These are phyloP conservation scores for Morella rubra DNA, from an alignment of 306 rosid species.

Conservation along the genomic window DNA sequence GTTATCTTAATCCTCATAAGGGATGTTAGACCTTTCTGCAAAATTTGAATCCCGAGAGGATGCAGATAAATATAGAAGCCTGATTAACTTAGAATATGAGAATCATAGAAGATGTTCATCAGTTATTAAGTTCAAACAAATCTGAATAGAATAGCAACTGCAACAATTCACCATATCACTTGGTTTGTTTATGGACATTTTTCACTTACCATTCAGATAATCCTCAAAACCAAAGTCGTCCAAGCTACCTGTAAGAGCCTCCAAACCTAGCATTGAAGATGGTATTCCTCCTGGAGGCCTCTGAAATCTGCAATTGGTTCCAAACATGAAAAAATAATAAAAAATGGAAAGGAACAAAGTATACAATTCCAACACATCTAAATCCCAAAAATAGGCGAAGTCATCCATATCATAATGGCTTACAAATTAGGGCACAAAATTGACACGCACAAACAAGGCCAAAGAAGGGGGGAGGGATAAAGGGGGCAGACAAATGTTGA, in stretches of 20 bases:
- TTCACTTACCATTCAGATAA: conserved; percentile 67
- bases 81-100: neutral
- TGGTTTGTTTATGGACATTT: conserved; percentile 1
- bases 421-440: neutral
- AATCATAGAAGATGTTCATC: neutral
- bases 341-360: neutral
- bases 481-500: neutral
- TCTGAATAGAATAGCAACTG: neutral
- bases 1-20: neutral
- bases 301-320: conserved; percentile 55
- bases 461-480: neutral
- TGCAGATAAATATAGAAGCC: conserved; percentile 1
- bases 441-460: neutral
- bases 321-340: neutral
- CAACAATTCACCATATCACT: neutral
- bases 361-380: neutral
- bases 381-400: neutral
- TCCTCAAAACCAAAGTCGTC: conserved; percentile 76
- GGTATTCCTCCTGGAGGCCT: conserved; percentile 76
- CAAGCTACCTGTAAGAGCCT: conserved; percentile 66
- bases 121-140: neutral
- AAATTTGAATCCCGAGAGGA: neutral
- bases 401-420: neutral
- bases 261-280: conserved; percentile 72
- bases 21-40: neutral